Evolutionary conservation across 2,329 filamentous ascomycete genomes (phyloP).

Genomic region (Pyrenophora teres): DNA sequence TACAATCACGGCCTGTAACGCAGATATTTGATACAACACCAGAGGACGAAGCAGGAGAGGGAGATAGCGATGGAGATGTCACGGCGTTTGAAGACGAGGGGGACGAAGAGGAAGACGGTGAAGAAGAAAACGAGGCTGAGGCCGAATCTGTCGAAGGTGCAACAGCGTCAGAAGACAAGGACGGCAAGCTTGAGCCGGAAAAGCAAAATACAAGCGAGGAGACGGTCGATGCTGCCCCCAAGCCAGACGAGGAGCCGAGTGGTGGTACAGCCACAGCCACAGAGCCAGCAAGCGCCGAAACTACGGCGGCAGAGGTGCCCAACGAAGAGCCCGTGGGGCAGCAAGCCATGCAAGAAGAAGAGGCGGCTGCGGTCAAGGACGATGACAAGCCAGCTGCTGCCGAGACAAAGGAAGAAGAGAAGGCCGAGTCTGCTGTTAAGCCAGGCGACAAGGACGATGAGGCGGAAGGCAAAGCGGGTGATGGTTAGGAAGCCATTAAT

Average conservation of each 20-base stretch:
- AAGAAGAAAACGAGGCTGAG: constrained; percentile 13
- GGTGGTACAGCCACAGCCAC: constrained; percentile 3
- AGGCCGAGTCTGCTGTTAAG: constrained; percentile 10
- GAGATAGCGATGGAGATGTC: constrained; percentile 8
- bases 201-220: constrained; percentile 25
- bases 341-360: constrained; percentile 9
- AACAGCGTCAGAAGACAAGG: constrained; percentile 13
- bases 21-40: constrained; percentile 24
- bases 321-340: constrained; percentile 1
- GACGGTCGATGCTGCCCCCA: constrained; percentile 14
- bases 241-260: constrained; percentile 14
- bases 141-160: constrained; percentile 27
- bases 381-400: neutral
- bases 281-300: constrained; percentile 9
- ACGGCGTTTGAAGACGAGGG: constrained; percentile 25
- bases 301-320: constrained; percentile 3
- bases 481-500: neutral
- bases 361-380: constrained; percentile 4
- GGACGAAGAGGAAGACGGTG: constrained; percentile 16
- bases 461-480: constrained; percentile 9
- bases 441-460: constrained; percentile 13
- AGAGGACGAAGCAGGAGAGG: constrained; percentile 13
- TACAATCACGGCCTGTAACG: constrained; percentile 19
- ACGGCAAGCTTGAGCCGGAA: constrained; percentile 20
- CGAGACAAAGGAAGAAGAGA: constrained; percentile 23